These are phyloP conservation scores for Fusarium circinatum DNA, from an alignment of 2,329 filamentous ascomycete genomes.

Conservation along the genomic window DNA sequence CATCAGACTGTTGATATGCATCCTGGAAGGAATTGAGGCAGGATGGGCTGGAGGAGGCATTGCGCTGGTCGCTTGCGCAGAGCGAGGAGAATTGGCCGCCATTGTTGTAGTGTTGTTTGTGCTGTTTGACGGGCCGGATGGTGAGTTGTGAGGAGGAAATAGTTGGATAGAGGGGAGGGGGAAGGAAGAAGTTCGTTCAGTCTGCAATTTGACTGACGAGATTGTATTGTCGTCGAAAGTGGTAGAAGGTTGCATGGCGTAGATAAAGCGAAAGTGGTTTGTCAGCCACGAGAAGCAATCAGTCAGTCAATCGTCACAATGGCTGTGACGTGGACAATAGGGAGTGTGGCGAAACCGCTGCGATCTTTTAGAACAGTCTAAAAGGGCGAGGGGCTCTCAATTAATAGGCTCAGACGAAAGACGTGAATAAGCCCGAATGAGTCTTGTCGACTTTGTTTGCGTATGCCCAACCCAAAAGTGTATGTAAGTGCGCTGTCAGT, in stretches of 20 bases:
- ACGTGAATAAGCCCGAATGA: slow-evolving; percentile 35
- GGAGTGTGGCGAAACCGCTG: slow-evolving; percentile 39
- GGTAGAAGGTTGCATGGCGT: slow-evolving; percentile 45
- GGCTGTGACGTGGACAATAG: slow-evolving; percentile 38
- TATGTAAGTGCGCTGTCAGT: slow-evolving; percentile 40
- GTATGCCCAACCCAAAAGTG: slow-evolving; percentile 33
- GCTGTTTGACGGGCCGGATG: slow-evolving; percentile 22
- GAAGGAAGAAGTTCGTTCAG: slow-evolving; percentile 25
- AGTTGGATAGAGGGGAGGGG: slow-evolving; percentile 6
- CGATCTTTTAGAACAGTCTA: slow-evolving; percentile 16
- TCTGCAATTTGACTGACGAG: slow-evolving; percentile 31
- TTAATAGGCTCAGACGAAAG: slow-evolving; percentile 27
- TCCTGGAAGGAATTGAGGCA: slow-evolving; percentile 48
- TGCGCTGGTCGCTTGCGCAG: slow-evolving; percentile 35
- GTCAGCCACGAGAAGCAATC: slow-evolving; percentile 48
- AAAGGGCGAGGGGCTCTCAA: slow-evolving; percentile 32
- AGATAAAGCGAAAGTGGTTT: slow-evolving; percentile 45
- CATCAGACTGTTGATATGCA: slow-evolving; percentile 67
- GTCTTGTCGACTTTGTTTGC: slow-evolving; percentile 37
- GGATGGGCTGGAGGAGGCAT: slow-evolving; percentile 47
- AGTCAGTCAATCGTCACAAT: slow-evolving; percentile 26
- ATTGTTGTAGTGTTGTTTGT: slow-evolving; percentile 37
- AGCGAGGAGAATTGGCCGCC: slow-evolving; percentile 40
- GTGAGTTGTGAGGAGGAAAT: slow-evolving; percentile 23
- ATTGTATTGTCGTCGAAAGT: slow-evolving; percentile 45